Evolutionary conservation across 352 stramenopile genomes (phyloP).

Genomic region (Globisporangium uncinulatum): DNA sequence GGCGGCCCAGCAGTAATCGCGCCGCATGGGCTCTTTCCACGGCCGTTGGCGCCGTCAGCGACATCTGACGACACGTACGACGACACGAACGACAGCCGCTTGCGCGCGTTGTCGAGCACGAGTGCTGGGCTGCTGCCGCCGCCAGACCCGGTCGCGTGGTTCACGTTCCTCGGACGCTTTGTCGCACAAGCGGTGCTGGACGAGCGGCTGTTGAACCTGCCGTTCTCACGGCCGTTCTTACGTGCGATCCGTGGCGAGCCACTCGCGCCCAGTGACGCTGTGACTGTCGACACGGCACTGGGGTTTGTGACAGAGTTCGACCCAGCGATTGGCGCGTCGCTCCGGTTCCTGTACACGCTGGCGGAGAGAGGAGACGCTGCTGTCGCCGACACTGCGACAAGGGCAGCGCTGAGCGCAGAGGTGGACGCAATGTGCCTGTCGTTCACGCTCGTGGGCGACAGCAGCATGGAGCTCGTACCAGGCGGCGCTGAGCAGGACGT

Average conservation of each 20-base stretch:
- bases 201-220: constrained; percentile 76
- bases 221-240: constrained; percentile 71
- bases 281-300: constrained; percentile 46
- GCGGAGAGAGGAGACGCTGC: neutral
- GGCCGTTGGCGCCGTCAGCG: constrained; percentile 16
- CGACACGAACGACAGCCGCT: neutral
- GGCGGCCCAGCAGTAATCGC: constrained; percentile 33
- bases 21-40: constrained; percentile 52
- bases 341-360: constrained; percentile 49
- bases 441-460: constrained; percentile 74
- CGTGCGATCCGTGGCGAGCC: constrained; percentile 47
- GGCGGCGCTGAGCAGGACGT: constrained; percentile 41
- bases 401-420: neutral
- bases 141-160: constrained; percentile 38
- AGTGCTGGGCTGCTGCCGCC: neutral
- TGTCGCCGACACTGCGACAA: too few relatives aligned
- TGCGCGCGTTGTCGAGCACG: neutral
- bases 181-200: constrained; percentile 76
- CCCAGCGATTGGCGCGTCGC: constrained; percentile 54
- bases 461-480: constrained; percentile 42
- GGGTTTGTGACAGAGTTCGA: constrained; percentile 63
- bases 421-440: constrained; percentile 64
- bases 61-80: neutral
- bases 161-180: constrained; percentile 68
- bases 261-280: constrained; percentile 29